Conservation (phyloP, 2,329 filamentous ascomycete species). For the Berkeleyomyces basicola region DNA sequence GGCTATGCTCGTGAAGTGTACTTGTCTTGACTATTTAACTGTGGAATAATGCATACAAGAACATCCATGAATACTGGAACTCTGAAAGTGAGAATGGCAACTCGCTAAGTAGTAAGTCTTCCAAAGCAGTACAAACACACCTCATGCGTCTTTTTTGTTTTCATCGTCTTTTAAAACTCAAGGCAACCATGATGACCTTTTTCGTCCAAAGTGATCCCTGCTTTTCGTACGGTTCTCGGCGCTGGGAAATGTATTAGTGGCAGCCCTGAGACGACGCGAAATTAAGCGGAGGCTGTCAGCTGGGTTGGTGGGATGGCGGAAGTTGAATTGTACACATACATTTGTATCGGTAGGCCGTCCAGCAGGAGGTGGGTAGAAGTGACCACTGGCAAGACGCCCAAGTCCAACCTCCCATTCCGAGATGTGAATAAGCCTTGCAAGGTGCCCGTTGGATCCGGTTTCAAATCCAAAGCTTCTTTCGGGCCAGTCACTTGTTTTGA, state of each 20-base stretch:
- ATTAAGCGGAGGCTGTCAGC: neutral
- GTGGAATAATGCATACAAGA: too few species aligned
- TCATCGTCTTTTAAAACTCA: too few species aligned
- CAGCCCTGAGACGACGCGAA: neutral
- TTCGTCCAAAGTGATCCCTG: neutral
- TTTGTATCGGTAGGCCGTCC: neutral
- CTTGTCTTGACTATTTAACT: too few species aligned
- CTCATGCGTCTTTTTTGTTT: too few species aligned
- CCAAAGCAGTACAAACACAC: too few species aligned
- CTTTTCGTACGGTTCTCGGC: neutral
- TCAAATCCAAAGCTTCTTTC: neutral
- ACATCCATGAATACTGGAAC: too few species aligned
- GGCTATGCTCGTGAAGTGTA: too few species aligned
- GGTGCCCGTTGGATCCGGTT: neutral
- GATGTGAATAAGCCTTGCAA: neutral
- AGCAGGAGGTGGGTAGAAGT: neutral
- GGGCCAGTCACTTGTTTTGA: neutral
- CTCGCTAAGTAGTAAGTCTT: too few species aligned
- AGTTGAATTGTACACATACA: neutral
- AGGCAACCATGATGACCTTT: neutral
- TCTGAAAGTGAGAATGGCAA: too few species aligned
- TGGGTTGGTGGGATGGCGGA: neutral
- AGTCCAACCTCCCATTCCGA: neutral
- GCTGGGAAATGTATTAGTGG: neutral
- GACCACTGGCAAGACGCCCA: neutral